Conservation (phyloP, 345 rosid species). For the Populus nigra region DNA sequence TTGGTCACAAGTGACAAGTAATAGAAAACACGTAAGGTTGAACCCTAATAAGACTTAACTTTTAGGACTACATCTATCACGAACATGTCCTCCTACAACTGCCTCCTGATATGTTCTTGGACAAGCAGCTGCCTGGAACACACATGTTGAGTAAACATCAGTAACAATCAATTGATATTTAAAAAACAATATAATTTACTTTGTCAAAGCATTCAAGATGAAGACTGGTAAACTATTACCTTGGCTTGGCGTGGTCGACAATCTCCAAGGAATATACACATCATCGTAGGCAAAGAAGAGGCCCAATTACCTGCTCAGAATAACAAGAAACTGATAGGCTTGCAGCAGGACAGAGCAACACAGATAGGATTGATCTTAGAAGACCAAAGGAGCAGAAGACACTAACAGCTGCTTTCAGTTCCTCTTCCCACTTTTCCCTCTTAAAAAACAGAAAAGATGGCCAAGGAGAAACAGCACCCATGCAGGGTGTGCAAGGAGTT, state of each 20-base stretch:
- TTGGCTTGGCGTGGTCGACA: constrained; percentile 23
- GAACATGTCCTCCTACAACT: constrained; percentile 13
- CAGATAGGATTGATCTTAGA: constrained; percentile 13
- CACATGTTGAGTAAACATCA: background rate
- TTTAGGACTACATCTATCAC: constrained; percentile 5
- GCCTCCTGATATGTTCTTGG: constrained; percentile 19
- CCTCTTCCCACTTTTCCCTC: constrained; percentile 59
- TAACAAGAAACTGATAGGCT: constrained; percentile 22
- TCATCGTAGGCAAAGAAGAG: constrained; percentile 4
- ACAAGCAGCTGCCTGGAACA: constrained; percentile 24
- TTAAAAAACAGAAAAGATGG: constrained; percentile 61
- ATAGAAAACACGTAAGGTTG: background rate
- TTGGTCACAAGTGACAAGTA: background rate
- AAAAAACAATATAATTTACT: background rate
- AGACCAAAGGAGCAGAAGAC: constrained; percentile 29
- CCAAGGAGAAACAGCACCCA: constrained; percentile 36
- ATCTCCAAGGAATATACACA: constrained; percentile 24
- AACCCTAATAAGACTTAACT: constrained; percentile 14
- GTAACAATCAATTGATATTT: background rate
- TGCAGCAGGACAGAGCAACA: constrained; percentile 27
- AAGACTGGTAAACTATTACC: constrained; percentile 28
- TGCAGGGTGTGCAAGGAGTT: constrained; percentile 14
- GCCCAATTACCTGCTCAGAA: background rate
- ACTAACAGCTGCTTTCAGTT: constrained; percentile 20
- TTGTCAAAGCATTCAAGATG: background rate